Evolutionary conservation across 768 basidiomycete species (phyloP).

Genomic region (Tylopilus rubrobrunneus): DNA sequence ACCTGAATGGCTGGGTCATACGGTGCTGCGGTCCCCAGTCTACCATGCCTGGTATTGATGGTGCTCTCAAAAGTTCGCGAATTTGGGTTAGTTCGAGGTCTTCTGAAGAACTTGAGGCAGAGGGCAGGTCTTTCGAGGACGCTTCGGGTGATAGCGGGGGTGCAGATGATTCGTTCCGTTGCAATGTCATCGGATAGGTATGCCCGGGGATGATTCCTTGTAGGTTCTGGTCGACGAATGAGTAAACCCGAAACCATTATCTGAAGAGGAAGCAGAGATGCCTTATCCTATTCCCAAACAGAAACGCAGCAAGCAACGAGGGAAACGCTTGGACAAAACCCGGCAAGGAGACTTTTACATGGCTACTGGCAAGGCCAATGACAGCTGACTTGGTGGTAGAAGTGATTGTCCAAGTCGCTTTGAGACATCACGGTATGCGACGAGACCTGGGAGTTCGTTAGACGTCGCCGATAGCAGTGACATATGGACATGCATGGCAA

Average conservation of each 20-base stretch:
- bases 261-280: slow-evolving; percentile 23
- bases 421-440: slow-evolving; percentile 63
- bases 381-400: slow-evolving; percentile 28
- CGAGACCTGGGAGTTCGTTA: slow-evolving; percentile 43
- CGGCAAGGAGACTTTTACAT: slow-evolving; percentile 69
- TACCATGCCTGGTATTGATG: slow-evolving; percentile 55
- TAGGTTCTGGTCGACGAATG: slow-evolving; percentile 48
- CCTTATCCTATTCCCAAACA: too few species aligned
- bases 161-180: slow-evolving; percentile 9
- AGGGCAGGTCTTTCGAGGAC: too few species aligned
- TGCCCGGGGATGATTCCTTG: slow-evolving; percentile 46
- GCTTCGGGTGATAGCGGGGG: too few species aligned
- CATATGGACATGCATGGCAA: slow-evolving; percentile 25
- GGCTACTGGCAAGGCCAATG: slow-evolving; percentile 23
- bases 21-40: slow-evolving; percentile 65
- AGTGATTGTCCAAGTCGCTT: slow-evolving; percentile 49
- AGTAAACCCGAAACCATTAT: slow-evolving; percentile 19
- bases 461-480: background rate
- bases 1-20: slow-evolving; percentile 67
- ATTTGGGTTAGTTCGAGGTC: slow-evolving; percentile 51
- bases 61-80: slow-evolving; percentile 57
- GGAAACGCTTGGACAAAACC: too few species aligned
- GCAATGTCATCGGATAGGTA: slow-evolving; percentile 47
- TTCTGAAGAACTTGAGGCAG: too few species aligned
- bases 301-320: too few species aligned